Evolutionary conservation across 441 rosid species (phyloP), one percentile per base, ranked within the genome.

Genomic region (Corymbia calophylla): DNA sequence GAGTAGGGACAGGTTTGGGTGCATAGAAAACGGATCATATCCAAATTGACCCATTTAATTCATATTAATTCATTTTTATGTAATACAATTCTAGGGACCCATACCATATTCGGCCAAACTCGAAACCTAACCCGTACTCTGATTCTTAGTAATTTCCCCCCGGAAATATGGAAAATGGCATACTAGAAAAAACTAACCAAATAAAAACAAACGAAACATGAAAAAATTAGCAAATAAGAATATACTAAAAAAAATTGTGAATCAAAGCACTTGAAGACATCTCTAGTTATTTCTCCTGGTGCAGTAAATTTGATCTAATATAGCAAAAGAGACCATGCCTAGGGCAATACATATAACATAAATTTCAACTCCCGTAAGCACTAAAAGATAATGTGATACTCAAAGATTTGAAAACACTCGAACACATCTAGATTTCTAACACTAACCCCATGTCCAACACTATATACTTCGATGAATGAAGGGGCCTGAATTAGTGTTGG

Each of bases 41-140:
- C 64, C 4, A 0, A 58, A 25, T 58, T 5, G 5, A 23, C 1
- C 62, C 29, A 56, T 56, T 56, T 56, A 56, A 56, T 56, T 1
- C 29, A 23, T 56, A 56, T 23, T 23, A 23, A 56, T 56, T 56
- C 1, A 56, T 56, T 56, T 56, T 56, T 1, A 56, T 56, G 62
- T 56, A 56, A 56, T 56, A 1, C 2, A 23, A 56, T 56, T 56
- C 23, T 23, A 56, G 9, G 2, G 2, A 56, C 29, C 29, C 29
- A 9, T 56, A 56, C 1, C 1, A 23, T 0, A 56, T 29, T 29
- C 62, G 0, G 23, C 29, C 62, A 11, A 56, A 56, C 62, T 56
- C 1, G 62, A 56, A 56, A 56, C 5, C 0, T 29, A 56, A 56
- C 62, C 13, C 0, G 0, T 23, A 1, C 62, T 2, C 62, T 6